Percentiles rank a stretch among this genome's conserved stretches.
Evolutionary conservation across 2,329 filamentous ascomycete species (phyloP).

Genomic region (Nemania serpens): DNA sequence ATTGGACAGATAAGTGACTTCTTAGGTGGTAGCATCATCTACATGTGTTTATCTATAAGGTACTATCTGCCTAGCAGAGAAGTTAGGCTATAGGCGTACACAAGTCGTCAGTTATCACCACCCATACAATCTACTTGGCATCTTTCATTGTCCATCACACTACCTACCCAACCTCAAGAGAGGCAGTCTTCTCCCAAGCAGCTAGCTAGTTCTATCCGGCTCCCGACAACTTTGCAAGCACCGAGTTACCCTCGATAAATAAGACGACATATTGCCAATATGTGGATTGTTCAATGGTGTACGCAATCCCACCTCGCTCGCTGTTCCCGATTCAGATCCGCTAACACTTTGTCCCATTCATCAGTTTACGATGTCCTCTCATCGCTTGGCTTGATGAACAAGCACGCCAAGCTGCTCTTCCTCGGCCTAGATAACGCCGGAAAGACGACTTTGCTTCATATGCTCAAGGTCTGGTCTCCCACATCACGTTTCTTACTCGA

Average conservation of each 20-base stretch:
- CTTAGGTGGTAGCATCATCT: neutral
- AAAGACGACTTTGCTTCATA: constrained; percentile 92
- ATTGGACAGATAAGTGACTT: too few relatives aligned
- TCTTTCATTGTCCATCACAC: constrained; percentile 25
- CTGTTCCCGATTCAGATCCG: constrained; percentile 23
- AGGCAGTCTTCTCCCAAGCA: constrained; percentile 24
- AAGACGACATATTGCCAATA: constrained; percentile 49
- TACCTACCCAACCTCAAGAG: constrained; percentile 17
- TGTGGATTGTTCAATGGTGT: constrained; percentile 99
- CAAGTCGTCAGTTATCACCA: neutral
- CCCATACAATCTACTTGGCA: neutral
- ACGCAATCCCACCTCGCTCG: constrained; percentile 48
- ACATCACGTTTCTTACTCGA: neutral
- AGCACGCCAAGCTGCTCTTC: constrained; percentile 94
- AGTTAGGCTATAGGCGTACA: too few relatives aligned
- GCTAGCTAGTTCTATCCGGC: neutral
- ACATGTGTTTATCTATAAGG: neutral
- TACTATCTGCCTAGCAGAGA: neutral
- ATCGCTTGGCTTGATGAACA: constrained; percentile 86
- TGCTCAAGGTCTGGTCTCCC: constrained; percentile 76
- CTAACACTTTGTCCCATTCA: constrained; percentile 36
- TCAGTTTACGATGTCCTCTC: constrained; percentile 89
- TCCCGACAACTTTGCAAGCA: constrained; percentile 12
- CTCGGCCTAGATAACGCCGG: constrained; percentile 92
- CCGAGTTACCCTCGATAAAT: constrained; percentile 17